Evolutionary conservation across 2,329 filamentous ascomycete genomes (phyloP), one percentile per base, ranked within the genome.

Genomic region (Curvularia lunata): DNA sequence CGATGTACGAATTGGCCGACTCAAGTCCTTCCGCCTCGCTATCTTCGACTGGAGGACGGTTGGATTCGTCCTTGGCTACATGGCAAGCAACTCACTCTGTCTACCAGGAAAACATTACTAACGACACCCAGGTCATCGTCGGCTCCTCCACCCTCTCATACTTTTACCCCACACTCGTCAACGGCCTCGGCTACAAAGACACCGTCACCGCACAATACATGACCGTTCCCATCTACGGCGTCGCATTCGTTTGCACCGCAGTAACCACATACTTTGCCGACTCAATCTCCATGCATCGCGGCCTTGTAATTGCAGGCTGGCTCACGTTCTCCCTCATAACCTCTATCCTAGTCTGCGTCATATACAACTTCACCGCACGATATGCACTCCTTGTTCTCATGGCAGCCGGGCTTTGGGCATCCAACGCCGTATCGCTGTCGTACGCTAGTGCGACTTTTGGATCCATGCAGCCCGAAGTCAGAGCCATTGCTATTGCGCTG

Each of bases 381-480:
- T 86, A 86, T 61, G 82, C 77, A 0, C 74, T 86, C 1, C 77
- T 86, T 0, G 82, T 85, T 1, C 74, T 86, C 54, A 84, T 85
- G 82, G 83, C 83, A 0, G 79, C 81, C 1, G 84, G 83, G 0
- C 74, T 86, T 0, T 85, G 82, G 83, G 75, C 81, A 0, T 79
- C 80, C 1, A 85, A 86, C 63, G 83, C 80, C 0, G 76, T 82
- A 2, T 77, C 80, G 0, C 74, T 86, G 18, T 79, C 82, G 0
- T 86, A 82, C 55, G 82, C 81, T 0, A 82, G 82, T 3, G 81
- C 81, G 0, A 82, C 81, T 0, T 85, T 86, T 64, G 78, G 78
- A 1, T 68, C 74, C 18, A 81, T 85, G 78, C 74, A 77, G 19
- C 78, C 77, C 0, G 82, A 85, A 61, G 79, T 80, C 3, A 71